These are phyloP conservation scores for Trichoderma koningii DNA, from an alignment of 2,329 filamentous ascomycete species.

Conservation along the genomic window DNA sequence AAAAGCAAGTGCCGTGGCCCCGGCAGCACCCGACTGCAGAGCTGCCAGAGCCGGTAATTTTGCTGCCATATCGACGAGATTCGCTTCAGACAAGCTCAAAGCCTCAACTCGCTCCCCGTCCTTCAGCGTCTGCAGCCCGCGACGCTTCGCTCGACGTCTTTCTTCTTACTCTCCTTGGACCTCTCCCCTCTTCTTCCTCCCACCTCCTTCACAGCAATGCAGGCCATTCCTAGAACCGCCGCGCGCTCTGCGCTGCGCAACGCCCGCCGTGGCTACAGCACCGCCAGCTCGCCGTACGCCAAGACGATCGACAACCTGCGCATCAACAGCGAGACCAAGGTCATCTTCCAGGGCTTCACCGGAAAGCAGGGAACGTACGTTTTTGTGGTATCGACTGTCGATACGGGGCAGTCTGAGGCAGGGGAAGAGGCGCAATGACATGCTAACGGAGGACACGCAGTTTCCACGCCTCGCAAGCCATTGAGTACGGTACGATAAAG, in stretches of 20 bases:
- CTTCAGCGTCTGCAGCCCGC: conserved; percentile 31
- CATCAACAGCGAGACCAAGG: conserved; percentile 90
- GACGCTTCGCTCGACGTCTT: conserved; percentile 20
- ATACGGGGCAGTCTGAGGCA: background rate
- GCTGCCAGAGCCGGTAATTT: conserved; percentile 21
- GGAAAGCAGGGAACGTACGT: conserved; percentile 93
- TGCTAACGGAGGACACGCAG: conserved; percentile 49
- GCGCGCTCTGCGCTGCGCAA: conserved; percentile 70
- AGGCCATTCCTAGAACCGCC: conserved; percentile 73
- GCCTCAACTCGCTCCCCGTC: conserved; percentile 30
- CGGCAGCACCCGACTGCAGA: conserved; percentile 31
- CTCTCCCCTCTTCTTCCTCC: conserved; percentile 25
- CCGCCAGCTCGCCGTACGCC: conserved; percentile 68
- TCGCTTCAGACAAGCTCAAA: conserved; percentile 28
- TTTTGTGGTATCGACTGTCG: background rate
- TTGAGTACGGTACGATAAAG: conserved; percentile 81
- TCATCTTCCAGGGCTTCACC: conserved; percentile 96
- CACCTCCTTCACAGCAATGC: conserved; percentile 58
- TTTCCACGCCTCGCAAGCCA: conserved; percentile 96
- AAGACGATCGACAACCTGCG: conserved; percentile 81
- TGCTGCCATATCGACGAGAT: conserved; percentile 26
- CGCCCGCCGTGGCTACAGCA: conserved; percentile 72
- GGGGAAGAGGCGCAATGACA: background rate
- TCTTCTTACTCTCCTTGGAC: conserved; percentile 5
- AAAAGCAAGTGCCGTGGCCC: conserved; percentile 33